Conservation (phyloP, 768 basidiomycete species). For the Mycena kentingensis region DNA sequence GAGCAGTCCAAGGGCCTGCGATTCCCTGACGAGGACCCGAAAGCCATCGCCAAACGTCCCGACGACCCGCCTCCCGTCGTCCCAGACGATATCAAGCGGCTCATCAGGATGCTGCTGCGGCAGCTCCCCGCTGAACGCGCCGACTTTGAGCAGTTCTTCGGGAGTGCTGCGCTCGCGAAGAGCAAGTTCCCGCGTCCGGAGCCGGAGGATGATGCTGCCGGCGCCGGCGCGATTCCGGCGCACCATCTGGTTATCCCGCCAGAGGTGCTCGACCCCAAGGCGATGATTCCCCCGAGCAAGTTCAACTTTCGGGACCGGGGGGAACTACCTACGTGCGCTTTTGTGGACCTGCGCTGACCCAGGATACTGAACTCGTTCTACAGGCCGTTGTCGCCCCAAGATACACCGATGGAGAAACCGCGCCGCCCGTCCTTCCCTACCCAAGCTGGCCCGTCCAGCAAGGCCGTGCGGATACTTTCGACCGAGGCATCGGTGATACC, state of each 20-base stretch:
- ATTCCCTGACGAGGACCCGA: constrained; percentile 90
- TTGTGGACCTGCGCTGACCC: background rate
- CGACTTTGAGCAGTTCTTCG: constrained; percentile 91
- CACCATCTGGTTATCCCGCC: constrained; percentile 75
- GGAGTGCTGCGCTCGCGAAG: constrained; percentile 72
- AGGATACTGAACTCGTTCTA: constrained; percentile 13
- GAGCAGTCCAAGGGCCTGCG: constrained; percentile 88
- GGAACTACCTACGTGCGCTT: constrained; percentile 47
- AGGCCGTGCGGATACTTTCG: constrained; percentile 30
- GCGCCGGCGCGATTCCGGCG: constrained; percentile 54
- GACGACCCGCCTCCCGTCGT: constrained; percentile 58
- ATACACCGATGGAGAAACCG: constrained; percentile 13
- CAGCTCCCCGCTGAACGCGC: constrained; percentile 83
- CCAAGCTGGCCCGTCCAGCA: constrained; percentile 41
- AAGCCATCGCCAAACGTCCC: constrained; percentile 26
- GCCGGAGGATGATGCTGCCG: constrained; percentile 35
- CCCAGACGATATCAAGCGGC: constrained; percentile 80
- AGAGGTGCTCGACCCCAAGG: constrained; percentile 77
- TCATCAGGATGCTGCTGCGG: constrained; percentile 83
- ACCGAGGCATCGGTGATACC: constrained; percentile 72
- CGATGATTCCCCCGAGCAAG: constrained; percentile 80
- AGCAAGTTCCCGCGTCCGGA: constrained; percentile 72
- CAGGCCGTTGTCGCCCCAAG: constrained; percentile 22
- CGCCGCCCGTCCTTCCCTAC: constrained; percentile 23
- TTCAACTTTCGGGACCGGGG: constrained; percentile 62